These are phyloP conservation scores for Fusarium piperis DNA, from an alignment of 2,329 filamentous ascomycete genomes.

Conservation along the genomic window DNA sequence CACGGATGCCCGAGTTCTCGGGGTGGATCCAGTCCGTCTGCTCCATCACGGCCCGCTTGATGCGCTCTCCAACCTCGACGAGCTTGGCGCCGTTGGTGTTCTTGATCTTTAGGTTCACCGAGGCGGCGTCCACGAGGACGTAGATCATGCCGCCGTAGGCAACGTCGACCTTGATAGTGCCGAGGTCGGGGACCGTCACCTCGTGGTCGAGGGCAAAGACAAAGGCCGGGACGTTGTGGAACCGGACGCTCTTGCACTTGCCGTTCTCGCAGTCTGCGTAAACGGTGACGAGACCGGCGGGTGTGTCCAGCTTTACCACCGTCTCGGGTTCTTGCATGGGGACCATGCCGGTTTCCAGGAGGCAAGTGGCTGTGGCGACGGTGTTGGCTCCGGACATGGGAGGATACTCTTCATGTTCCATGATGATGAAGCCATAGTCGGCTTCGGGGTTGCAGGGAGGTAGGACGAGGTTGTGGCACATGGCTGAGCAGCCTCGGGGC, in stretches of 20 bases:
- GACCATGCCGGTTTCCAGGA: slow-evolving; percentile 30
- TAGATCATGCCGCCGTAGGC: slow-evolving; percentile 36
- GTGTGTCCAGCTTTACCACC: slow-evolving; percentile 24
- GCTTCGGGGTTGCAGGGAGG: slow-evolving; percentile 26
- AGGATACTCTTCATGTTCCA: slow-evolving; percentile 33
- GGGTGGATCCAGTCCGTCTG: slow-evolving; percentile 21
- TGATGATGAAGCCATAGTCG: slow-evolving; percentile 35
- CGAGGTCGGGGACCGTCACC: slow-evolving; percentile 14
- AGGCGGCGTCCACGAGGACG: slow-evolving; percentile 23
- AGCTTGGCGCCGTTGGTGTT: slow-evolving; percentile 9
- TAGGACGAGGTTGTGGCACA: slow-evolving; percentile 29
- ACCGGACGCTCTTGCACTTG: slow-evolving; percentile 29
- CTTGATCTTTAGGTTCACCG: slow-evolving; percentile 21
- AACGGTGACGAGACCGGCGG: slow-evolving; percentile 26
- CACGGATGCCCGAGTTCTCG: slow-evolving; percentile 19
- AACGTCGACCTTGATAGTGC: slow-evolving; percentile 19
- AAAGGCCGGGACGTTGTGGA: slow-evolving; percentile 33
- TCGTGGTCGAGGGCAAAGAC: slow-evolving; percentile 25
- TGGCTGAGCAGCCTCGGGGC: slow-evolving; percentile 23
- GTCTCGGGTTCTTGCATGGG: slow-evolving; percentile 31
- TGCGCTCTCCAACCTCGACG: slow-evolving; percentile 26
- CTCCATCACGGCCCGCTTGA: slow-evolving; percentile 22
- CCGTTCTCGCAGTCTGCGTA: slow-evolving; percentile 24
- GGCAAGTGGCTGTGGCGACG: slow-evolving; percentile 13
- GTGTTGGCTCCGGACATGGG: slow-evolving; percentile 35